Percentiles rank a stretch among this genome's conserved stretches.
These are phyloP conservation scores for Orbilia oligospora DNA, from an alignment of 2,329 filamentous ascomycete species.

Conservation along the genomic window DNA sequence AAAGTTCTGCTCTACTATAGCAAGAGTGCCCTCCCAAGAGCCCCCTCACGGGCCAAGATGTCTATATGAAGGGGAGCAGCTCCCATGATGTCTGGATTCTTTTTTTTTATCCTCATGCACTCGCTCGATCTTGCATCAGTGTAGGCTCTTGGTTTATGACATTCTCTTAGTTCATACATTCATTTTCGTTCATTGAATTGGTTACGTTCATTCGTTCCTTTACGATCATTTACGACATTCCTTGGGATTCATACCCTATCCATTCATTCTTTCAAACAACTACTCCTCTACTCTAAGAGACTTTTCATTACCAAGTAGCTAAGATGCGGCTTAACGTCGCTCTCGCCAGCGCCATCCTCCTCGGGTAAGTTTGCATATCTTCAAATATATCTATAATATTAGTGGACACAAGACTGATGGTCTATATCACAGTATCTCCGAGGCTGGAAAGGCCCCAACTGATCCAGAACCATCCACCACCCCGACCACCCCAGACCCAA, in stretches of 20 bases:
- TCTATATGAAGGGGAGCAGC: constrained; percentile 47
- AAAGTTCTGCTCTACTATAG: neutral
- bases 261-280: constrained; percentile 26
- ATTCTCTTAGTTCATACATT: constrained; percentile 43
- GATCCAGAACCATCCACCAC: neutral
- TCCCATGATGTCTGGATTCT: constrained; percentile 15
- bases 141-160: constrained; percentile 48
- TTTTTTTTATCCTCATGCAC: constrained; percentile 34
- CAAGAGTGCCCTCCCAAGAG: neutral
- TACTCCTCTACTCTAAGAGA: constrained; percentile 30
- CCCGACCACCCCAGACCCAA: neutral
- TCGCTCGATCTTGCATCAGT: constrained; percentile 35
- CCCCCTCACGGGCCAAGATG: constrained; percentile 18
- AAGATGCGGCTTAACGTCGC: constrained; percentile 37
- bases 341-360: constrained; percentile 26
- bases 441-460: constrained; percentile 19
- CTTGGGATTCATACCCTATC: constrained; percentile 22
- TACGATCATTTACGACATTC: constrained; percentile 9
- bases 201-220: constrained; percentile 4
- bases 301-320: constrained; percentile 20
- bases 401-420: neutral
- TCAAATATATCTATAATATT: neutral
- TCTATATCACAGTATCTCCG: constrained; percentile 1
- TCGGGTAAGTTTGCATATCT: constrained; percentile 29
- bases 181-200: constrained; percentile 25